phyloP scores from a whole-genome alignment of 192 early-diverging fungal species.

The Gryganskiella cystojenkinii region DNA sequence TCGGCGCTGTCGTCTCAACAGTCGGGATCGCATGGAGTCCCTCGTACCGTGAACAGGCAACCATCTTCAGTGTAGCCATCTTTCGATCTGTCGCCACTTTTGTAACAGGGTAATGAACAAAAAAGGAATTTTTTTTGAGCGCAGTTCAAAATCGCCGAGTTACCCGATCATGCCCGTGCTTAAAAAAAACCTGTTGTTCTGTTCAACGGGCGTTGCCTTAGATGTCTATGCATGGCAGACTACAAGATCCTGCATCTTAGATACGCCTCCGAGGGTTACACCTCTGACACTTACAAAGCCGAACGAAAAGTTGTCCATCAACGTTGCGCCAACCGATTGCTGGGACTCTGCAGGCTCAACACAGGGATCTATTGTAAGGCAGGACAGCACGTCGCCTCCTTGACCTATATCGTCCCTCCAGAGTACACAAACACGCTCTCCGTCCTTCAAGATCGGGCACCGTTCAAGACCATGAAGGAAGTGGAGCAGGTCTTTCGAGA shows the following conservation, averaged over 20 bases:
- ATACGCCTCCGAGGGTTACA: slow-evolving; percentile 53
- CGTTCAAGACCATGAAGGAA: slow-evolving; percentile 56
- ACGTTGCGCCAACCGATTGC: slow-evolving; percentile 54
- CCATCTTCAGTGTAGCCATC: slow-evolving; percentile 32
- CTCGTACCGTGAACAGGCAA: slow-evolving; percentile 36
- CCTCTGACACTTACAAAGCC: slow-evolving; percentile 57
- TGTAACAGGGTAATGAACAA: slow-evolving; percentile 40
- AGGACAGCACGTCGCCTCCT: slow-evolving; percentile 56
- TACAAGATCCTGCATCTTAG: slow-evolving; percentile 61
- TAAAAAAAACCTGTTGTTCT: background rate
- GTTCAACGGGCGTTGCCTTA: slow-evolving; percentile 1
- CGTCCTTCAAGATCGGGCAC: slow-evolving; percentile 60
- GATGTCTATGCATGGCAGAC: slow-evolving; percentile 59
- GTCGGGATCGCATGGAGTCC: slow-evolving; percentile 51
- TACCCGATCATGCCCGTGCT: no score
- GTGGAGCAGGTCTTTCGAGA: slow-evolving; percentile 53
- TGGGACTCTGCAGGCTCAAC: slow-evolving; percentile 57
- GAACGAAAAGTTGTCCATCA: slow-evolving; percentile 60
- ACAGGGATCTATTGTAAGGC: slow-evolving; percentile 60
- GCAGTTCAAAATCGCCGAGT: background rate
- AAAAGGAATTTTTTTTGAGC: background rate
- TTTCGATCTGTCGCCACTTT: slow-evolving; percentile 48
- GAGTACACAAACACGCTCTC: slow-evolving; percentile 61
- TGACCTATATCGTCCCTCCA: slow-evolving; percentile 55
- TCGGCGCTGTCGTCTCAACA: slow-evolving; percentile 36